Evolutionary conservation across 345 rosid genomes (phyloP), one percentile per base, ranked within the genome.

Genomic region (Dimocarpus longan): DNA sequence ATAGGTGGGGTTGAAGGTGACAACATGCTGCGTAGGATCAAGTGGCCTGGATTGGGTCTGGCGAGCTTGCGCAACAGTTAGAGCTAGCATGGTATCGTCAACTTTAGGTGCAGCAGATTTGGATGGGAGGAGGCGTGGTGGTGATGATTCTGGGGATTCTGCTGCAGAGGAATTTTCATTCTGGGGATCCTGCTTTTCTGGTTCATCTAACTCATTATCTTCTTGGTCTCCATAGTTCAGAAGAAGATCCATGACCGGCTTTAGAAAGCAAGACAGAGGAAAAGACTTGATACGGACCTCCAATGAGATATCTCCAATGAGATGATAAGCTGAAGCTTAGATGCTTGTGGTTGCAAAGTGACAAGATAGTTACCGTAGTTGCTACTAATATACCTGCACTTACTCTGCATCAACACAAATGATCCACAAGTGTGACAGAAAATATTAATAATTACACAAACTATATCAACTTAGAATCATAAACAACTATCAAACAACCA

Each of bases 61-160:
- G 46, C 85, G 84, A 44, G 84, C 87, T 77, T 86, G 87, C 3
- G 98, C 95, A 10, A 85, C 89, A 3, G 98, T 86, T 22, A 96
- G 93, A 71, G 99, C 95, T 0, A 94, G 88, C 63, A 87, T 92
- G 44, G 99, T 96, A 67, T 91, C 97, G 80, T 96, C 99, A n/a
- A 96, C 98, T 73, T 80, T 85, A 1, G 97, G 99, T 5, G 99
- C 98, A 16, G 97, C 82, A 63, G 99, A 94, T 87, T 93, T 96
- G 54, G 91, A 84, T 10, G 82, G 85, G 48, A 92, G 82, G 86
- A 91, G 88, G 42, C 90, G 93, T 5, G 93, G 94, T 4, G 99
- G 95, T 4, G 99, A 93, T 8, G 97, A 86, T 48, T 90, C 97
- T 50, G 94, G 93, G 4, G 95, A 88, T 4, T 59, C 66, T 57